A percentile compares a stretch with the other conserved stretches of the same genome.
phyloP scores from a whole-genome alignment of 169 alveolate species.

The Plasmodium gonderi region DNA sequence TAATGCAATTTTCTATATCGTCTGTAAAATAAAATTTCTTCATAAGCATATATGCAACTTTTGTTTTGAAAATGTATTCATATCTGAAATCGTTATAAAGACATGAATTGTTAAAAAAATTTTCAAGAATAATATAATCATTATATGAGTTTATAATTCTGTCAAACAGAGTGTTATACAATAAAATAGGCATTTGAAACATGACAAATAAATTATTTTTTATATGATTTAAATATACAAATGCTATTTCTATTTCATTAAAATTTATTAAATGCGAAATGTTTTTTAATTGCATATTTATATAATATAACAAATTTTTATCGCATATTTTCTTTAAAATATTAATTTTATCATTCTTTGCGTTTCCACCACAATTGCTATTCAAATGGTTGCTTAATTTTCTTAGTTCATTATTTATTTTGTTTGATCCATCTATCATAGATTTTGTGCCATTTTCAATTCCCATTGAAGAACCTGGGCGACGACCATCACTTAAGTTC shows the following conservation, averaged over 20 bases:
- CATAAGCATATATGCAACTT: slow-evolving; percentile 48
- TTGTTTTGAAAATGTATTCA: slow-evolving; percentile 60
- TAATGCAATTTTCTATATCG: slow-evolving; percentile 38
- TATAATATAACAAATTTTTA: slow-evolving; percentile 47
- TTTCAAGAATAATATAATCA: slow-evolving; percentile 32
- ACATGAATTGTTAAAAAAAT: slow-evolving; percentile 29
- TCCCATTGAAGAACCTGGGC: too few species aligned
- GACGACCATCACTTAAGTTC: too few species aligned
- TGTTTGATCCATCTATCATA: not conserved
- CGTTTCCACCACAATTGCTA: not conserved
- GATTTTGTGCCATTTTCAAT: not conserved
- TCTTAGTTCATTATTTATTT: not conserved
- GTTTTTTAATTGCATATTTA: slow-evolving; percentile 59
- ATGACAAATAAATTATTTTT: slow-evolving; percentile 66
- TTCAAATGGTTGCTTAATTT: not conserved
- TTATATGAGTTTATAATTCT: slow-evolving; percentile 8
- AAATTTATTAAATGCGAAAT: slow-evolving; percentile 28
- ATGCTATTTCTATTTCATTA: slow-evolving; percentile 70
- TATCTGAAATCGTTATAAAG: slow-evolving; percentile 43
- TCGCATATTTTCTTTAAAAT: slow-evolving; percentile 51
- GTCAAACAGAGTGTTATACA: slow-evolving; percentile 28
- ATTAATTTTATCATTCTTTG: slow-evolving; percentile 65
- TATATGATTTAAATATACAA: slow-evolving; percentile 34
- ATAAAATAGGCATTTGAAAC: slow-evolving; percentile 63
- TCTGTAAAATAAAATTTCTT: slow-evolving; percentile 25